A percentile compares a stretch with the other conserved stretches of the same genome.
phyloP scores from a whole-genome alignment of 768 basidiomycete genomes.

The Leccinum fibrillosum region DNA sequence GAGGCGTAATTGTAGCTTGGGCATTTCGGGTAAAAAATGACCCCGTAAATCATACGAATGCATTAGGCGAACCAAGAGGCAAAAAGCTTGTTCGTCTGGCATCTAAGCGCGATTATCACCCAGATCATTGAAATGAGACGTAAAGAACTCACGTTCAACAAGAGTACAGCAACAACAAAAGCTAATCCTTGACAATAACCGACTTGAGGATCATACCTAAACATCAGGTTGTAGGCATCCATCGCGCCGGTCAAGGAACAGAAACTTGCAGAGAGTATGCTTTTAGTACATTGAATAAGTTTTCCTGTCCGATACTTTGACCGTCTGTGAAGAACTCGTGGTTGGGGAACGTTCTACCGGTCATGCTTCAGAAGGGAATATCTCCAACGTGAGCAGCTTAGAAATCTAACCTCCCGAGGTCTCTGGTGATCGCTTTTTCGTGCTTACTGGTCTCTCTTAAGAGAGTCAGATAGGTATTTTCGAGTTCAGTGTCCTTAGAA shows the following conservation, averaged over 20 bases:
- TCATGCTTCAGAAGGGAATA: constrained; percentile 11
- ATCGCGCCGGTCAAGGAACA: neutral
- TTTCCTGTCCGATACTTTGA: constrained; percentile 94
- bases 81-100: constrained; percentile 99
- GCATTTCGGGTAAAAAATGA: constrained; percentile 99
- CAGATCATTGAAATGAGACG: neutral
- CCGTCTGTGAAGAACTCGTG: constrained; percentile 95
- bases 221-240: constrained; percentile 7
- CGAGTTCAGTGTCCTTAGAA: constrained; percentile 86
- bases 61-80: constrained; percentile 92
- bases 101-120: constrained; percentile 53
- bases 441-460: constrained; percentile 83
- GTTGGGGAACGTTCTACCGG: constrained; percentile 85
- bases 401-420: constrained; percentile 69
- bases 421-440: constrained; percentile 92
- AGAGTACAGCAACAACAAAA: constrained; percentile 90
- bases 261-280: constrained; percentile 85
- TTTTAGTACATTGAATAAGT: constrained; percentile 95
- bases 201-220: constrained; percentile 84
- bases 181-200: constrained; percentile 98
- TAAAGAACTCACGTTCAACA: constrained; percentile 70
- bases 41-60: constrained; percentile 93
- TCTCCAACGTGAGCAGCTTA: neutral
- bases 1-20: constrained; percentile 88
- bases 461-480: constrained; percentile 75